Percentiles rank a stretch among this genome's conserved stretches.
These are phyloP conservation scores for Kwoniella sp. DNA, from an alignment of 768 basidiomycete genomes.

Conservation along the genomic window DNA sequence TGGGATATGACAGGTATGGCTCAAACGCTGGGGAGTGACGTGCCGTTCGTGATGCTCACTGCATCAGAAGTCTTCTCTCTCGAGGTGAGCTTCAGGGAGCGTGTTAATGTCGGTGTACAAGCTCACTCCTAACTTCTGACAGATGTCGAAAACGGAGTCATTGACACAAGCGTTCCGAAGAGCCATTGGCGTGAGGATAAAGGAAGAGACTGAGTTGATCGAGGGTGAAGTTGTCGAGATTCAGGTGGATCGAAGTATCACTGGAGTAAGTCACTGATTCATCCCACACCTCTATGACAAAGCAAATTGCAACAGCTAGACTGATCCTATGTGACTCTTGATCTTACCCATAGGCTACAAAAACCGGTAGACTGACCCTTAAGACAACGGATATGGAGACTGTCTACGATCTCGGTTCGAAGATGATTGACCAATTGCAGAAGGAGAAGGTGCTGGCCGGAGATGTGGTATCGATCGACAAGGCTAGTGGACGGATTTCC, in stretches of 20 bases:
- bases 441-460: conserved; percentile 94
- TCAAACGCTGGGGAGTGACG: conserved; percentile 87
- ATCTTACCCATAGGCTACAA: conserved; percentile 82
- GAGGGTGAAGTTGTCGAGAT: conserved; percentile 99
- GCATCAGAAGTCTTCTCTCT: conserved; percentile 97
- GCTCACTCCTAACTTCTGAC: neutral
- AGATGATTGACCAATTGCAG: conserved; percentile 97
- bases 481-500: conserved; percentile 92
- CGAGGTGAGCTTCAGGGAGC: conserved; percentile 54
- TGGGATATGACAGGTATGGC: conserved; percentile 76
- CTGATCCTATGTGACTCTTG: too few species aligned
- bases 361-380: conserved; percentile 94
- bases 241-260: conserved; percentile 93
- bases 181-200: conserved; percentile 95
- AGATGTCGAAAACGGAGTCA: conserved; percentile 98
- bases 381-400: conserved; percentile 99
- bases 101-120: neutral
- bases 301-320: too few species aligned
- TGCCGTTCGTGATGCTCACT: conserved; percentile 97
- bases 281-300: too few species aligned
- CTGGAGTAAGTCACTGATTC: conserved; percentile 68
- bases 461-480: conserved; percentile 95
- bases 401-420: conserved; percentile 94
- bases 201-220: conserved; percentile 95
- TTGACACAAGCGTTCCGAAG: conserved; percentile 93